Evolutionary conservation across 1,284 basidiomycete species (phyloP).

Genomic region (Microbotryum saponariae): DNA sequence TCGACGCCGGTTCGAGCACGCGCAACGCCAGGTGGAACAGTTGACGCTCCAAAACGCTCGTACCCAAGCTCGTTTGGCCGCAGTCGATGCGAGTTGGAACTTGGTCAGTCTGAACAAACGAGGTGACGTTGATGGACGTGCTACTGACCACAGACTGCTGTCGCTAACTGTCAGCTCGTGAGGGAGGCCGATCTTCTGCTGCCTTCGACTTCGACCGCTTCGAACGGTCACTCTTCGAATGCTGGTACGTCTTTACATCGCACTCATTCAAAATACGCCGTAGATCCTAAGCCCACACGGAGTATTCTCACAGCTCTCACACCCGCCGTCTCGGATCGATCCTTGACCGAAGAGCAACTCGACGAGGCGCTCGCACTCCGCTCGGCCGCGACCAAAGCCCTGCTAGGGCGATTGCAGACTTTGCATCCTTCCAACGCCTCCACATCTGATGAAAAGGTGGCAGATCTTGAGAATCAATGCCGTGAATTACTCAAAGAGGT

Average conservation of each 20-base stretch:
- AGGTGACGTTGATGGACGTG: no score
- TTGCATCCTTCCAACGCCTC: slow-evolving; percentile 10
- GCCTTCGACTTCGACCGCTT: slow-evolving; percentile 5
- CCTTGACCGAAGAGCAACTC: slow-evolving; percentile 19
- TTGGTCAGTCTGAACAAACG: slow-evolving; percentile 1
- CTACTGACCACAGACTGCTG: no score
- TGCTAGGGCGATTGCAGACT: slow-evolving; percentile 15
- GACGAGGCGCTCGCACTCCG: slow-evolving; percentile 17
- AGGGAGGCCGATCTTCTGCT: slow-evolving; percentile 8
- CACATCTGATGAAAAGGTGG: slow-evolving; percentile 5
- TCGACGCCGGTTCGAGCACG: slow-evolving; percentile 67
- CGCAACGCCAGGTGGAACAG: slow-evolving; percentile 36
- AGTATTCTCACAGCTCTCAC: not conserved
- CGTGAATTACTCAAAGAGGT: slow-evolving; percentile 17
- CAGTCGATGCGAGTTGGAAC: slow-evolving; percentile 22
- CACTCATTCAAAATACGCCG: not conserved
- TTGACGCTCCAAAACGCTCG: slow-evolving; percentile 10
- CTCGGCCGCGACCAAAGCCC: slow-evolving; percentile 16
- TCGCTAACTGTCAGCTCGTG: slow-evolving; percentile 1
- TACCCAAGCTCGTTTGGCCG: slow-evolving; percentile 16
- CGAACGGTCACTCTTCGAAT: slow-evolving; percentile 5
- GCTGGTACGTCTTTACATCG: not conserved
- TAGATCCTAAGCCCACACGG: not conserved
- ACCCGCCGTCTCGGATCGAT: slow-evolving; percentile 8
- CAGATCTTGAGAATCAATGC: slow-evolving; percentile 22